These are phyloP conservation scores for Populus euphratica DNA, from an alignment of 345 rosid genomes.

Conservation along the genomic window DNA sequence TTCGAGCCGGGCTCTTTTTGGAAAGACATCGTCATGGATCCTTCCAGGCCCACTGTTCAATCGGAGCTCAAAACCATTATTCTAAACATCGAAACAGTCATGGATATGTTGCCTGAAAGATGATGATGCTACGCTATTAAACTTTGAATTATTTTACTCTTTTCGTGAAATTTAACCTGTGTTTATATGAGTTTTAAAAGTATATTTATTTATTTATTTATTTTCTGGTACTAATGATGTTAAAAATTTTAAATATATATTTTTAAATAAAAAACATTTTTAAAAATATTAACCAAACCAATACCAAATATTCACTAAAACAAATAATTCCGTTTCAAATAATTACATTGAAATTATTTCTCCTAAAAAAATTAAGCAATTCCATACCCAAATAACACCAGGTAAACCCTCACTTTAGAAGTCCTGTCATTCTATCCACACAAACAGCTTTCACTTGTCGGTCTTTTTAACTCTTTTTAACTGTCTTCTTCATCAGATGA, in stretches of 20 bases:
- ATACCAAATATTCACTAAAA: neutral
- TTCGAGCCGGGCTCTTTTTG: slow-evolving; percentile 56
- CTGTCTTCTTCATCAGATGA: neutral
- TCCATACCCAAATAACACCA: neutral
- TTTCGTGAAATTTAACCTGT: too few species aligned
- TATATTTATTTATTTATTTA: too few species aligned
- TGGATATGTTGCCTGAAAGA: accelerated
- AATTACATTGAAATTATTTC: neutral
- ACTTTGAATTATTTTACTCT: too few species aligned
- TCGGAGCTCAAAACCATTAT: slow-evolving; percentile 40
- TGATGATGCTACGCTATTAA: too few species aligned
- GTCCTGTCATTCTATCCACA: neutral
- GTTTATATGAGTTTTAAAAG: too few species aligned
- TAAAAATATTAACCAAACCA: too few species aligned
- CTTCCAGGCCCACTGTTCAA: slow-evolving; percentile 43
- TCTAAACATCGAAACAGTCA: slow-evolving; percentile 33
- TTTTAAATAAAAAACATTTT: too few species aligned
- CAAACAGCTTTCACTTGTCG: neutral
- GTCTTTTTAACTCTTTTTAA: neutral
- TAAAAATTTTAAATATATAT: too few species aligned
- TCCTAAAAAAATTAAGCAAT: neutral
- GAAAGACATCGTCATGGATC: slow-evolving; percentile 48
- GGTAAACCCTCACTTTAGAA: neutral
- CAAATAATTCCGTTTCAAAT: neutral
- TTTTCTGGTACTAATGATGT: too few species aligned